phyloP scores from a whole-genome alignment of 768 basidiomycete genomes.

The Pulveroboletus sp. region DNA sequence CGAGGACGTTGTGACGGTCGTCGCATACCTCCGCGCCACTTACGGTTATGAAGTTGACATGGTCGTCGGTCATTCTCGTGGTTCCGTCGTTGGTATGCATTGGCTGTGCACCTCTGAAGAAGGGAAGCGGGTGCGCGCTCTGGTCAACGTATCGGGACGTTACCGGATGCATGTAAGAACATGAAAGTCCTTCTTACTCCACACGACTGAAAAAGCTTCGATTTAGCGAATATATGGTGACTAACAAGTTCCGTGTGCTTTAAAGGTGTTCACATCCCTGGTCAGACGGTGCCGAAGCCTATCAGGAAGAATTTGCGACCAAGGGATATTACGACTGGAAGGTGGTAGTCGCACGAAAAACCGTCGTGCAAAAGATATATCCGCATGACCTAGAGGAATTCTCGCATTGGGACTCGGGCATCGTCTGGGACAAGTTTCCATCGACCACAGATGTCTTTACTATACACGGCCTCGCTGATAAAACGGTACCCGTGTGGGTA shows the following conservation, averaged over 20 bases:
- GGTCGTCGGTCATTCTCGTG: slow-evolving; percentile 77
- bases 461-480: slow-evolving; percentile 70
- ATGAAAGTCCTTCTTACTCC: neutral
- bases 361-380: slow-evolving; percentile 47
- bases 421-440: slow-evolving; percentile 71
- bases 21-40: slow-evolving; percentile 50
- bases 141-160: slow-evolving; percentile 72
- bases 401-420: slow-evolving; percentile 58
- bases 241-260: neutral
- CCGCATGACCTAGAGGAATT: slow-evolving; percentile 61
- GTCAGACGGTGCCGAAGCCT: slow-evolving; percentile 29
- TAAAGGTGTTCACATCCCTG: slow-evolving; percentile 1
- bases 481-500: slow-evolving; percentile 65
- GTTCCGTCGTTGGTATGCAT: slow-evolving; percentile 58
- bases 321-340: slow-evolving; percentile 64
- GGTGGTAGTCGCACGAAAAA: slow-evolving; percentile 61
- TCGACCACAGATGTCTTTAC: slow-evolving; percentile 61
- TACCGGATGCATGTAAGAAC: slow-evolving; percentile 72
- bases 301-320: slow-evolving; percentile 48
- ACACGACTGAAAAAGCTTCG: slow-evolving; percentile 1
- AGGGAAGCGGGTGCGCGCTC: slow-evolving; percentile 51
- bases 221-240: slow-evolving; percentile 30
- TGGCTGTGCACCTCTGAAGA: slow-evolving; percentile 67
- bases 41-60: slow-evolving; percentile 69
- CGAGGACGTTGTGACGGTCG: slow-evolving; percentile 63